phyloP scores from a whole-genome alignment of 306 rosid genomes.

The Prunus mume region DNA sequence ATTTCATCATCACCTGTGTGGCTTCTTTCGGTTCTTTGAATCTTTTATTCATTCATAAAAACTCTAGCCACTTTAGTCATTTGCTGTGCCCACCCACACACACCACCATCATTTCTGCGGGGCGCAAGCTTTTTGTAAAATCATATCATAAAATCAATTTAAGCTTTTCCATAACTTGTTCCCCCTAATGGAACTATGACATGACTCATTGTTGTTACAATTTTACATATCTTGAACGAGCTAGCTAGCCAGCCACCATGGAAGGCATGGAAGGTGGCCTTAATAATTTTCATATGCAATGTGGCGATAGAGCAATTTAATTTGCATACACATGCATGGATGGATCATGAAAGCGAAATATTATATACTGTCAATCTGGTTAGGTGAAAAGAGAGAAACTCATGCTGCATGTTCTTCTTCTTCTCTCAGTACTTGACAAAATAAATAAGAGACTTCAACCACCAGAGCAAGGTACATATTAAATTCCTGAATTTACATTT shows the following conservation, averaged over 20 bases:
- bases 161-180: background rate
- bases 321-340: background rate
- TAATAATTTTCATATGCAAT: background rate
- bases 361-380: background rate
- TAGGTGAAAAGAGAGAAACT: background rate
- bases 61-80: conserved; percentile 1
- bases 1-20: background rate
- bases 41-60: background rate
- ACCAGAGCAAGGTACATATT: background rate
- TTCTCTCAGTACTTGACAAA: background rate
- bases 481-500: background rate
- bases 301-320: background rate
- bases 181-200: background rate
- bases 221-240: background rate
- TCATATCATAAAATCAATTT: background rate
- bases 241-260: conserved; percentile 1
- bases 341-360: background rate
- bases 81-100: background rate
- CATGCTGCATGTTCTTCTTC: background rate
- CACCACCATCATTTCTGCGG: background rate
- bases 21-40: conserved; percentile 18
- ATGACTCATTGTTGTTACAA: background rate
- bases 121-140: background rate
- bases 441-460: background rate
- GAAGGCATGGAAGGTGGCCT: background rate